Base-by-base conservation (phyloP, 108 stramenopile species). In the Nitzschia palea region DNA sequence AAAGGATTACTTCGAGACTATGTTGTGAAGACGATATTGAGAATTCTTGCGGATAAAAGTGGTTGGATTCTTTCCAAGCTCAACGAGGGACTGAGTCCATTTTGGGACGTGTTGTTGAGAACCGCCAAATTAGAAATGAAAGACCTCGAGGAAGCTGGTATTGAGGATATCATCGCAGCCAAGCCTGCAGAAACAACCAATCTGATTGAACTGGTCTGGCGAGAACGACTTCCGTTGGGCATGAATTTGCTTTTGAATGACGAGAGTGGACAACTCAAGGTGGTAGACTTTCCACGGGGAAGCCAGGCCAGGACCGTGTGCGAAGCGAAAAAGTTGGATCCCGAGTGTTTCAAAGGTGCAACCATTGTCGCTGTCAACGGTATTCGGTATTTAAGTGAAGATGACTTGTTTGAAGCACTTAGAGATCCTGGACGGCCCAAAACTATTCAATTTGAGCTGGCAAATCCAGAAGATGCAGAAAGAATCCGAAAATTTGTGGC, bases 211-310 rank as follows among this genome's bases (percentile, higher is more conserved):
- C 74, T 95, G 10, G 91, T 95, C 22, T 95, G 90, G 90, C 67
- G 89, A 44, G 89, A 95, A 60, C 74, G 71, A 30, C 62, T 95
- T 4, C 94, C 94, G 20, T 70, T 95, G 9, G 94, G 94, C 25
- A 86, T 95, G 81, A 95, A 95, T 45, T 70, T 95, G 22, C 70
- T 95, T 27, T 73, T 88, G 45, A 95, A 92, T 55, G 89, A 95
- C 57, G 79, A 87, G 28, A 84, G 84, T 64, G 94, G 94, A 2
- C 68, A 59, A 26, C 64, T 95, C 42, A 95, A 92, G 65, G 86
- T 95, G n/a, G 89, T 95, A 50, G 94, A 95, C 67, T 89, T 95
- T 63, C 94, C 94, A 12, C 59, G 94, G 47, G 94, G 94, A 23
- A 88, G 87, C 25, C 94, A 95, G 66, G 90, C 94, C 23, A 59